Percentiles rank a stretch among this genome's conserved stretches.
phyloP scores from a whole-genome alignment of 2,329 filamentous ascomycete species.

The Ophiostoma piceae region DNA sequence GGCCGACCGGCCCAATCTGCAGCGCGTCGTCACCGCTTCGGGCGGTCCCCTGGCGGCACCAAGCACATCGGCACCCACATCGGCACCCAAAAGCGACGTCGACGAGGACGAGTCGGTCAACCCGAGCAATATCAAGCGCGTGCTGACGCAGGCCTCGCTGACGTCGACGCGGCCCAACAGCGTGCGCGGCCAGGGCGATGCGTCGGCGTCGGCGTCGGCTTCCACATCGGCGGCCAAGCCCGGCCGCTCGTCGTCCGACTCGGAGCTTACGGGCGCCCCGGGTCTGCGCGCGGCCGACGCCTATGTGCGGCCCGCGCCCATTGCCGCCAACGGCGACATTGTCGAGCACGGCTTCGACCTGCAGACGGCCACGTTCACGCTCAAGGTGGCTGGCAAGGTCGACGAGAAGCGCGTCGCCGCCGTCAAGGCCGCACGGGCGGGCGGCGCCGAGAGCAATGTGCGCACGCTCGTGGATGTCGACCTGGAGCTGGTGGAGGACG shows the following conservation, averaged over 20 bases:
- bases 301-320: slow-evolving; percentile 79
- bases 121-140: slow-evolving; percentile 69
- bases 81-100: slow-evolving; percentile 35
- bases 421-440: slow-evolving; percentile 3
- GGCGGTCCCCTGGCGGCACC: slow-evolving; percentile 36
- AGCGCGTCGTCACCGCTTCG: slow-evolving; percentile 34
- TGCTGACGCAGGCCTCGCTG: slow-evolving; percentile 63
- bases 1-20: slow-evolving; percentile 34
- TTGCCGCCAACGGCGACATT: slow-evolving; percentile 67
- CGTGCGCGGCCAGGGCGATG: neutral
- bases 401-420: slow-evolving; percentile 18
- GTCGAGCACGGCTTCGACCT: slow-evolving; percentile 75
- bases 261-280: slow-evolving; percentile 54
- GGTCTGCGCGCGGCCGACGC: slow-evolving; percentile 90
- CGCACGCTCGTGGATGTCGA: slow-evolving; percentile 14
- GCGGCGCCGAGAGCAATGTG: neutral
- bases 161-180: slow-evolving; percentile 49
- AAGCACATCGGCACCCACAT: slow-evolving; percentile 29
- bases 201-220: neutral
- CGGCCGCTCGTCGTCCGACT: slow-evolving; percentile 30
- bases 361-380: slow-evolving; percentile 67
- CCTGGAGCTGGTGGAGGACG: neutral
- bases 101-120: slow-evolving; percentile 56
- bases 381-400: slow-evolving; percentile 52
- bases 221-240: neutral